These are phyloP conservation scores for Breviolum minutum DNA, from an alignment of 73 alveolate genomes.

Conservation along the genomic window DNA sequence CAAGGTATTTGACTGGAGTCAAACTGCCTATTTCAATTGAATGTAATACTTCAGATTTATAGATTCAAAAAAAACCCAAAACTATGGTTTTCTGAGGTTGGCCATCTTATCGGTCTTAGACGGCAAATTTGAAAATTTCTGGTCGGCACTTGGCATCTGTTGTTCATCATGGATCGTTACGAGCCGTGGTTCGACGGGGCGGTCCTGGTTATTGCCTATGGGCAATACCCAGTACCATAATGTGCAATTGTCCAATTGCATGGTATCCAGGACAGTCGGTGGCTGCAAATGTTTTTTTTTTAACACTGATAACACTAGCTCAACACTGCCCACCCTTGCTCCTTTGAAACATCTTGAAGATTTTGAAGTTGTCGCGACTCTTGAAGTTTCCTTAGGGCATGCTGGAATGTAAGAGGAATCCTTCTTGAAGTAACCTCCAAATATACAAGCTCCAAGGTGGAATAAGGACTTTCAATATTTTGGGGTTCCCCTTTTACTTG, in stretches of 20 bases:
- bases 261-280: not conserved
- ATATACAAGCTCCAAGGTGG: no score
- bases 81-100: not conserved
- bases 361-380: no score
- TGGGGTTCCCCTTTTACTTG: no score
- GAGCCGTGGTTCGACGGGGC: not conserved
- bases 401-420: no score
- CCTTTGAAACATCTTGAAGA: no score
- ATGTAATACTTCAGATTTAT: not conserved
- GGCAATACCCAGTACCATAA: not conserved
- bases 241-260: not conserved
- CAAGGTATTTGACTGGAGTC: not conserved
- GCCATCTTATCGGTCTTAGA: not conserved
- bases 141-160: not conserved
- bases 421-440: no score
- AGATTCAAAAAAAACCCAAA: not conserved
- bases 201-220: not conserved
- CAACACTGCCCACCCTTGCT: not conserved
- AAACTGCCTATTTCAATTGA: not conserved
- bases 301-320: not conserved
- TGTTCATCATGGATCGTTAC: not conserved
- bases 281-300: not conserved
- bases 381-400: no score
- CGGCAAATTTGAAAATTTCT: not conserved
- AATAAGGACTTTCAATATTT: no score